A percentile compares a stretch with the other conserved stretches of the same genome.
Conservation (phyloP, 345 rosid genomes). For the Arabidopsis suecica region DNA sequence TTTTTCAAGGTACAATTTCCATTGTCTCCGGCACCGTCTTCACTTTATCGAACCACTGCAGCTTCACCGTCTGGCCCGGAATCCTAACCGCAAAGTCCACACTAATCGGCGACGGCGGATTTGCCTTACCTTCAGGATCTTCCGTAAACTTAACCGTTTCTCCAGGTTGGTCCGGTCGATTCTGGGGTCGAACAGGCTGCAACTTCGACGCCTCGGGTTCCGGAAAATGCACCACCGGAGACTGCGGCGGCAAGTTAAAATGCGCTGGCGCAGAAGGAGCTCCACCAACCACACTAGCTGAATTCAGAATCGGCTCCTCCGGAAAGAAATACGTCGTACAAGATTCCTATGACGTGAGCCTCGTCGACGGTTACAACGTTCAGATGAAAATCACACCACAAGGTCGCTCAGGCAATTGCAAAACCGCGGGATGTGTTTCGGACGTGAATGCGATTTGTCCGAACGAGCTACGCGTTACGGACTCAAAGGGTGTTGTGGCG, state of each 20-base stretch:
- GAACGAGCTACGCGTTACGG: constrained; percentile 54
- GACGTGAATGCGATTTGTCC: constrained; percentile 79
- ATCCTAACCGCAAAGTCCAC: constrained; percentile 63
- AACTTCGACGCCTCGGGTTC: constrained; percentile 61
- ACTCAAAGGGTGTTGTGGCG: constrained; percentile 56
- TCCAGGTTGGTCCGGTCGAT: constrained; percentile 78
- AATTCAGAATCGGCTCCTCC: constrained; percentile 62
- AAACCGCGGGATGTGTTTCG: constrained; percentile 66
- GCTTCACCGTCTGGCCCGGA: constrained; percentile 75
- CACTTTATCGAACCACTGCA: constrained; percentile 23
- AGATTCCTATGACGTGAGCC: constrained; percentile 88
- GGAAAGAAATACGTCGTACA: constrained; percentile 35
- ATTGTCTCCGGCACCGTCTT: constrained; percentile 36
- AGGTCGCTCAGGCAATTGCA: constrained; percentile 72
- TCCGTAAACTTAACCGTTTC: constrained; percentile 59
- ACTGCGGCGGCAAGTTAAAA: constrained; percentile 68
- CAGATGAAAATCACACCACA: constrained; percentile 59
- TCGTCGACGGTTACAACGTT: constrained; percentile 93
- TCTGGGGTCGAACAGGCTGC: constrained; percentile 88
- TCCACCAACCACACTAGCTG: constrained; percentile 72
- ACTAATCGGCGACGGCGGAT: constrained; percentile 65
- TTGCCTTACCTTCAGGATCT: constrained; percentile 53
- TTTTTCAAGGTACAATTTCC: constrained; percentile 25
- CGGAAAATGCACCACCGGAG: constrained; percentile 72
- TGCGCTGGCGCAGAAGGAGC: constrained; percentile 67